Evolutionary conservation across 345 rosid species (phyloP).

Genomic region (Viola odorata): DNA sequence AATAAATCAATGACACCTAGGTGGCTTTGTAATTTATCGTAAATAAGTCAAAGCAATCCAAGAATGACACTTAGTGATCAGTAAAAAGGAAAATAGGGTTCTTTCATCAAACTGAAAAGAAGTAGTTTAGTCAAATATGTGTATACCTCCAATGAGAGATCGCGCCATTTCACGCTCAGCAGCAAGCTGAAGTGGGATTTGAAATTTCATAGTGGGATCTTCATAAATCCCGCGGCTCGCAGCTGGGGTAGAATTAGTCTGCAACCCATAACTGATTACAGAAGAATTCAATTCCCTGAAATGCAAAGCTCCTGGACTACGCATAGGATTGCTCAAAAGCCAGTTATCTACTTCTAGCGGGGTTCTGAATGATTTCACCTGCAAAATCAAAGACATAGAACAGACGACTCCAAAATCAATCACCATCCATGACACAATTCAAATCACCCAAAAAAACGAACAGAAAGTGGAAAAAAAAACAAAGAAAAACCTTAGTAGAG

Average conservation of each 20-base stretch:
- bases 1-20: background rate
- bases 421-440: too few relatives aligned
- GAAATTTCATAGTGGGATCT: conserved; percentile 86
- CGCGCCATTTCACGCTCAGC: conserved; percentile 94
- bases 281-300: conserved; percentile 48
- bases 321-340: conserved; percentile 54
- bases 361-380: conserved; percentile 58
- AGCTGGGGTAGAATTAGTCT: conserved; percentile 71
- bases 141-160: conserved; percentile 61
- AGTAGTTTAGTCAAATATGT: background rate
- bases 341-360: conserved; percentile 54
- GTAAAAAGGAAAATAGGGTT: background rate
- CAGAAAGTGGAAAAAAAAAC: background rate
- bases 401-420: background rate
- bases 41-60: background rate
- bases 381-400: conserved; percentile 6
- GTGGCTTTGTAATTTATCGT: background rate
- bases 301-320: conserved; percentile 72
- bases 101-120: background rate
- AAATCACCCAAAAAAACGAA: background rate
- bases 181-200: conserved; percentile 81
- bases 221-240: conserved; percentile 47
- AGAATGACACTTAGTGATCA: background rate
- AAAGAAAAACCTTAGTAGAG: conserved; percentile 35
- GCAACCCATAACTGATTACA: conserved; percentile 70